Evolutionary conservation across 2,329 filamentous ascomycete genomes (phyloP).

Genomic region (Thyridium curvatum): DNA sequence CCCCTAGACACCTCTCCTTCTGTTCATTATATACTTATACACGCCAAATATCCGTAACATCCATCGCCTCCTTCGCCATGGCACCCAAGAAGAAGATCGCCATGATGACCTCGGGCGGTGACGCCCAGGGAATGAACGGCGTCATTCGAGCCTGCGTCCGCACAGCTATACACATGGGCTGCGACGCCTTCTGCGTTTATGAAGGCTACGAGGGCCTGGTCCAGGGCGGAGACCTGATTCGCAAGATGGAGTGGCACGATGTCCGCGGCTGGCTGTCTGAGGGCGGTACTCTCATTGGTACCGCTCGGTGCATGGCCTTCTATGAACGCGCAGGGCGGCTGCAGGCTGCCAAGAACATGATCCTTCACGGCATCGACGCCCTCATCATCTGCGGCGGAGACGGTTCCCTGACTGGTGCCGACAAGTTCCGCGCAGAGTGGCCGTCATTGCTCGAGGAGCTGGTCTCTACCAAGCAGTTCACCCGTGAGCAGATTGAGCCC

Average conservation of each 20-base stretch:
- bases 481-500: slow-evolving; percentile 61
- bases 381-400: slow-evolving; percentile 96
- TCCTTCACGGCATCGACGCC: slow-evolving; percentile 87
- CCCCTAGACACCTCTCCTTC: no score
- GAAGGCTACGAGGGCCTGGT: slow-evolving; percentile 97
- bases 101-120: slow-evolving; percentile 90
- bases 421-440: slow-evolving; percentile 91
- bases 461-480: slow-evolving; percentile 66
- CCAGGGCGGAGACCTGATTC: slow-evolving; percentile 80
- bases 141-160: slow-evolving; percentile 86
- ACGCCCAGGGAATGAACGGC: slow-evolving; percentile 92
- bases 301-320: slow-evolving; percentile 87
- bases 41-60: not conserved
- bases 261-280: slow-evolving; percentile 92
- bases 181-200: slow-evolving; percentile 75
- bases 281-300: slow-evolving; percentile 93
- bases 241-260: slow-evolving; percentile 83
- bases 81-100: slow-evolving; percentile 63
- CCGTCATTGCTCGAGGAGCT: slow-evolving; percentile 81
- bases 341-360: slow-evolving; percentile 87
- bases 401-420: slow-evolving; percentile 90
- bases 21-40: not conserved
- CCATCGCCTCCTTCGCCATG: slow-evolving; percentile 33
- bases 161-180: slow-evolving; percentile 79
- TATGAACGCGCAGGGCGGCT: slow-evolving; percentile 81